phyloP scores from a whole-genome alignment of 2,329 filamentous ascomycete species.

The Clarireedia homoeocarpa region DNA sequence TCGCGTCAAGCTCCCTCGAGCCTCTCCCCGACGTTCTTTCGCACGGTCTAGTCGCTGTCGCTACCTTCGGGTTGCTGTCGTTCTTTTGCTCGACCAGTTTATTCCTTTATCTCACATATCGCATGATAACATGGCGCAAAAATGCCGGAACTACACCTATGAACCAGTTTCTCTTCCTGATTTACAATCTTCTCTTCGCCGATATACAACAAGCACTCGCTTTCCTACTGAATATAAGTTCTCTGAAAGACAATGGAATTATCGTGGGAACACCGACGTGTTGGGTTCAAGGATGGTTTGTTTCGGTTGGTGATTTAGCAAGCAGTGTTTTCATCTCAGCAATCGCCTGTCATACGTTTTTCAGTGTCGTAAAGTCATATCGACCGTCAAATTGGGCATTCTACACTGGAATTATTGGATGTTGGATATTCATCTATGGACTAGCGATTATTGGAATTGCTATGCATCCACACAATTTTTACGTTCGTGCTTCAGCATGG shows the following conservation, averaged over 20 bases:
- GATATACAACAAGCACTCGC: constrained; percentile 59
- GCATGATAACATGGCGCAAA: constrained; percentile 23
- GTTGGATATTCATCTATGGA: constrained; percentile 54
- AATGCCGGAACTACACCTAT: constrained; percentile 30
- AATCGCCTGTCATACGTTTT: constrained; percentile 60
- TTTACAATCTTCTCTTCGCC: constrained; percentile 61
- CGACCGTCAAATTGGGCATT: constrained; percentile 44
- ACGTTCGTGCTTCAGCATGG: constrained; percentile 59
- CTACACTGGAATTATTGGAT: constrained; percentile 36
- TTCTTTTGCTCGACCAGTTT: constrained; percentile 37
- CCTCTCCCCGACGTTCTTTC: constrained; percentile 24
- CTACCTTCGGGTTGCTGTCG: constrained; percentile 38
- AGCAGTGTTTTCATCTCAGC: constrained; percentile 59
- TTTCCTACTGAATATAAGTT: constrained; percentile 55
- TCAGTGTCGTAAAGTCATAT: constrained; percentile 50
- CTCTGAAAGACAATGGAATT: constrained; percentile 47
- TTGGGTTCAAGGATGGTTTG: constrained; percentile 58
- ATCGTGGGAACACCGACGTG: constrained; percentile 47
- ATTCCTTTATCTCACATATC: constrained; percentile 35
- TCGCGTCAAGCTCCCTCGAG: constrained; percentile 17
- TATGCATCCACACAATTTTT: constrained; percentile 37
- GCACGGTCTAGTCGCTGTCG: constrained; percentile 37
- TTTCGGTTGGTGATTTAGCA: constrained; percentile 58
- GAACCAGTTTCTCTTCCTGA: constrained; percentile 62
- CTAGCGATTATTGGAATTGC: constrained; percentile 44